Base-by-base conservation (phyloP, 2,329 filamentous ascomycete species). In the Orbilia blumenaviensis region DNA sequence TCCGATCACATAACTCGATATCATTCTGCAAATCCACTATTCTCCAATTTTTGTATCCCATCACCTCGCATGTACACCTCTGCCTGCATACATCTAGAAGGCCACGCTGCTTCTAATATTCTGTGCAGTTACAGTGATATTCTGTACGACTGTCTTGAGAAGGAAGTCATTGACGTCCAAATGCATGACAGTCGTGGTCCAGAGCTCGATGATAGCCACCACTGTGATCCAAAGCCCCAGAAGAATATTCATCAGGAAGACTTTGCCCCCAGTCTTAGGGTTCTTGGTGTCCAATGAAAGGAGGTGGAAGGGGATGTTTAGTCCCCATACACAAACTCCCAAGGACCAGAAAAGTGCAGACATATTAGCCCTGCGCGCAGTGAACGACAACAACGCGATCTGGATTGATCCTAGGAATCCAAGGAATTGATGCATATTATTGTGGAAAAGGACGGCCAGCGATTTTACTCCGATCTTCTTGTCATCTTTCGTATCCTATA, bases 381-480 rank as follows among this genome's bases (percentile, higher is more conserved):
- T 66, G 27, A 66, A 66, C 2, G 34, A 29, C 5, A 73, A 21
- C n/a, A 73, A 41, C 7, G 46, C 36, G 36, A 67, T 67, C 16
- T 66, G 61, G 14, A 66, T 46, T 14, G 41, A 52, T 25, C 68
- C 68, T 3, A 73, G 48, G 52, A 73, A 42, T 12, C 29, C 46
- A 2, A 73, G 68, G 41, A 73, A 73, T 16, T 58, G 60, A 18
- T 73, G 46, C 36, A 73, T 60, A n/a, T 66, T 23, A 32, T 64
- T 41, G 18, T 63, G 58, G 18, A 73, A 38, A 16, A 54, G 50
- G 29, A 73, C 41, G 32, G 68, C 60, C 3, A 73, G 25, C 25
- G 68, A 73, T 14, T 66, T 66, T 7, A 73, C 68, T 5, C 68
- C 68, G 3, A 67, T 67, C 29, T 73, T 71, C 60, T 71, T 71